Percentiles rank a stretch among this genome's conserved stretches.
phyloP scores from a whole-genome alignment of 2,329 filamentous ascomycete genomes.

The Aspergillus ochraceus region DNA sequence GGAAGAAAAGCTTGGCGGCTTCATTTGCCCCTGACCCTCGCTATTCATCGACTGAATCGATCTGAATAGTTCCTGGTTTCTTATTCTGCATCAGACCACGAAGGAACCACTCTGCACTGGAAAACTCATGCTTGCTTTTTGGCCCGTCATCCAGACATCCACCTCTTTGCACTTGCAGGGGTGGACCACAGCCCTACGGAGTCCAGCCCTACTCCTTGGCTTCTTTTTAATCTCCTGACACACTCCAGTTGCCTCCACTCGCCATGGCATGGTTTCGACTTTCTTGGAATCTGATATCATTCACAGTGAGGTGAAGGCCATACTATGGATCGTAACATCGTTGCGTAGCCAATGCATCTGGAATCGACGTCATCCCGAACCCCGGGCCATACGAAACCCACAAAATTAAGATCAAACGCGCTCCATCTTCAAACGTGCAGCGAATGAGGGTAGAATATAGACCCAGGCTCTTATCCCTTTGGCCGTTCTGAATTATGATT shows the following conservation, averaged over 20 bases:
- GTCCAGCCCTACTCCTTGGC: background rate
- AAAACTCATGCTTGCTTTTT: background rate
- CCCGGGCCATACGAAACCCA: background rate
- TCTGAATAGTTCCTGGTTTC: background rate
- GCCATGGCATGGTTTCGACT: background rate
- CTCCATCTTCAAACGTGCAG: background rate
- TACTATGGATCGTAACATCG: background rate
- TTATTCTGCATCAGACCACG: no score
- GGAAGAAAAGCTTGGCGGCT: constrained; percentile 9
- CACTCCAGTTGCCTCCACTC: background rate
- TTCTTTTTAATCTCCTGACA: background rate
- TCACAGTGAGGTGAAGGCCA: background rate
- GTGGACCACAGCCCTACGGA: constrained; percentile 9
- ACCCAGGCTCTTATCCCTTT: no score
- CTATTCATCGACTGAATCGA: background rate
- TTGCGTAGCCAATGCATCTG: background rate
- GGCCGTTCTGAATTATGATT: no score
- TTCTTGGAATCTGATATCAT: constrained; percentile 1
- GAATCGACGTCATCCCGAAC: background rate
- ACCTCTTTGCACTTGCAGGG: background rate
- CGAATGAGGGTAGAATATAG: no score
- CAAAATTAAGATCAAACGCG: background rate
- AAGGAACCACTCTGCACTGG: no score
- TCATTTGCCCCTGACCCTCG: background rate
- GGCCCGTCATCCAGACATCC: background rate